These are phyloP conservation scores for Russula dissimulans DNA, from an alignment of 768 basidiomycete genomes.

Conservation along the genomic window DNA sequence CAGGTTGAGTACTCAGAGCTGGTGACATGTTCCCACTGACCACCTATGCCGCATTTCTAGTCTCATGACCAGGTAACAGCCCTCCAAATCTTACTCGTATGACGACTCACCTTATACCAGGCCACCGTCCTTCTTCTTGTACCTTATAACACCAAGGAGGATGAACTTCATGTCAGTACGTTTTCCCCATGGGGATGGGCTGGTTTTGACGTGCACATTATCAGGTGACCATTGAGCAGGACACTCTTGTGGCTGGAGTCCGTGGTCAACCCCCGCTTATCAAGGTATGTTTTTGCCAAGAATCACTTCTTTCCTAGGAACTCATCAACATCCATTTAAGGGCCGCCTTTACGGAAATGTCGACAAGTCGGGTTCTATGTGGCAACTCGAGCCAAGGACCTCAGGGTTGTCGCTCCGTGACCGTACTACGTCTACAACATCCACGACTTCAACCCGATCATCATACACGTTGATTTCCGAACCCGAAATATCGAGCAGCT, in stretches of 20 bases:
- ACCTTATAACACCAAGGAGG: conserved; percentile 59
- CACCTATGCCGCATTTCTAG: conserved; percentile 28
- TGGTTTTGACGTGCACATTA: not conserved
- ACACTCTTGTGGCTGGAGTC: conserved; percentile 65
- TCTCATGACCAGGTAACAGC: conserved; percentile 74
- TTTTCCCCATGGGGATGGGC: not conserved
- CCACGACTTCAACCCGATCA: conserved; percentile 68
- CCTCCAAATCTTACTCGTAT: conserved; percentile 9
- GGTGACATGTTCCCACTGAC: not conserved
- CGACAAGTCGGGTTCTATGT: conserved; percentile 55
- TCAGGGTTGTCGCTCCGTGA: conserved; percentile 49
- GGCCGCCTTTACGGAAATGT: conserved; percentile 66
- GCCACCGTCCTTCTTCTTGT: conserved; percentile 70
- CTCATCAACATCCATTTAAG: conserved; percentile 29
- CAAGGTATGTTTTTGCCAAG: conserved; percentile 41
- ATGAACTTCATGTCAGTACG: conserved; percentile 46
- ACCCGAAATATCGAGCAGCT: conserved; percentile 75
- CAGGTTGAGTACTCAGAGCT: conserved; percentile 43
- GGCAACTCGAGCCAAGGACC: conserved; percentile 70
- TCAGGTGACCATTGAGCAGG: conserved; percentile 65
- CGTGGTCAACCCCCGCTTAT: conserved; percentile 60
- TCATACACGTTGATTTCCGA: conserved; percentile 81
- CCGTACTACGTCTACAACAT: conserved; percentile 66
- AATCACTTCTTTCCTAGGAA: not conserved
- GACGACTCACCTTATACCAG: conserved; percentile 30